A percentile compares a stretch with the other conserved stretches of the same genome.
phyloP scores from a whole-genome alignment of 2,329 filamentous ascomycete species.

The Davidsoniella neocaledoniae region DNA sequence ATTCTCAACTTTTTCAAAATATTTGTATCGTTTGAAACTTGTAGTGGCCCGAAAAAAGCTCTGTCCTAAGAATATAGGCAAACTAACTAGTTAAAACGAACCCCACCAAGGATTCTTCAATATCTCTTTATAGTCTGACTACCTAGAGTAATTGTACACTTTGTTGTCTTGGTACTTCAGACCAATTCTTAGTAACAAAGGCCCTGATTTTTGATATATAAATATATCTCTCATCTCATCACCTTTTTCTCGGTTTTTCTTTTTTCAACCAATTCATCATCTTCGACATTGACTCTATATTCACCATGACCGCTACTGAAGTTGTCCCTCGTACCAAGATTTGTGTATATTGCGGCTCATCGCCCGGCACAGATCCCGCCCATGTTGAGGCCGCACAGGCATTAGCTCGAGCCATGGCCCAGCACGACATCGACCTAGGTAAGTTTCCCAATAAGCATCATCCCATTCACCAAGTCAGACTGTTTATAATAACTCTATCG shows the following conservation, averaged over 20 bases:
- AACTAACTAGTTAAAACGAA: too few species aligned
- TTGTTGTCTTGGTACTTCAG: too few species aligned
- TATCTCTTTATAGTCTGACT: too few species aligned
- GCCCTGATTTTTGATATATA: not conserved
- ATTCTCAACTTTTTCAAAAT: too few species aligned
- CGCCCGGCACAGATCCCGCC: slow-evolving; percentile 50
- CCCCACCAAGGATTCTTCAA: too few species aligned
- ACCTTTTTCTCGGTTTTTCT: not conserved
- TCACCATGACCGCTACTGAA: too few species aligned
- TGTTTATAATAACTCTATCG: slow-evolving; percentile 7
- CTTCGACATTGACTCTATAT: not conserved
- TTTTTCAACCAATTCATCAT: not conserved
- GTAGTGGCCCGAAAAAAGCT: too few species aligned
- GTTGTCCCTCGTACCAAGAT: slow-evolving; percentile 41
- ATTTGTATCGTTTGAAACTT: too few species aligned
- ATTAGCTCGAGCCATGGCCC: slow-evolving; percentile 58
- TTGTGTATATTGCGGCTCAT: slow-evolving; percentile 89
- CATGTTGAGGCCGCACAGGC: slow-evolving; percentile 65
- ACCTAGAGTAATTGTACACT: too few species aligned
- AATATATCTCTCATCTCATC: too few species aligned
- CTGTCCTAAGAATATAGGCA: too few species aligned
- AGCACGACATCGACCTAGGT: slow-evolving; percentile 61
- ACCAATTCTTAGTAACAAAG: too few species aligned
- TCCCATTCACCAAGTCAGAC: not conserved
- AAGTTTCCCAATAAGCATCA: slow-evolving; percentile 15